Percentiles rank a stretch among this genome's conserved stretches.
Conservation (phyloP, 1,284 basidiomycete genomes). For the Ceratobasidium sp. region DNA sequence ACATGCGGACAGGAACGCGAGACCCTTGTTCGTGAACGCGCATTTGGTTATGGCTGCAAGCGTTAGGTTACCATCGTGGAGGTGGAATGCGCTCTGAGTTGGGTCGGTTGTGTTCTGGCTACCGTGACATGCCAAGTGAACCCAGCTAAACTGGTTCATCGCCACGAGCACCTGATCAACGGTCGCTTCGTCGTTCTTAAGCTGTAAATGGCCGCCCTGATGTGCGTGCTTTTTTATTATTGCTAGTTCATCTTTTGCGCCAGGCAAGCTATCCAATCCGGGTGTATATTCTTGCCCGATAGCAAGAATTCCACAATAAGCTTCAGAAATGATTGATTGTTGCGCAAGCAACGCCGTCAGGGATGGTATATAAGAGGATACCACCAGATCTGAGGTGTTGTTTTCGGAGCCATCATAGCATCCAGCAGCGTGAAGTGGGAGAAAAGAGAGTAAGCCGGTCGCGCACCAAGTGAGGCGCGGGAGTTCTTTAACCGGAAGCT, state of each 20-base stretch:
- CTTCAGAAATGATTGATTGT: neutral
- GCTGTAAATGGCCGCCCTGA: neutral
- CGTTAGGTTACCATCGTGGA: conserved; percentile 8
- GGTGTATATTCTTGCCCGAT: conserved; percentile 17
- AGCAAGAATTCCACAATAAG: neutral
- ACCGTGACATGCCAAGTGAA: conserved; percentile 33
- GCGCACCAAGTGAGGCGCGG: conserved; percentile 28
- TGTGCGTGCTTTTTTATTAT: neutral
- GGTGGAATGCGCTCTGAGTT: conserved; percentile 6
- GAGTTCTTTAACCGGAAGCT: neutral
- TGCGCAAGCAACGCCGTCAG: neutral
- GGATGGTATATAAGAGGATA: conserved; percentile 25
- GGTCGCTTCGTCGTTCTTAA: conserved; percentile 6
- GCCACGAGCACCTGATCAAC: neutral
- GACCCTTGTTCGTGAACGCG: neutral
- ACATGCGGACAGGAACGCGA: conserved; percentile 36
- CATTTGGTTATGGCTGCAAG: conserved; percentile 13
- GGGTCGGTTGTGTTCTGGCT: neutral
- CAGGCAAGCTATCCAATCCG: neutral
- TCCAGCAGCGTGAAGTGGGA: conserved; percentile 29
- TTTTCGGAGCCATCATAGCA: neutral
- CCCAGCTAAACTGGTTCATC: conserved; percentile 16
- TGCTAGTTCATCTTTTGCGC: neutral
- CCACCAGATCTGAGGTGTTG: conserved; percentile 1
- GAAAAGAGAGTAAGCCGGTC: conserved; percentile 5